These are phyloP conservation scores for Crepidotus variabilis DNA, from an alignment of 768 basidiomycete species.

Conservation along the genomic window DNA sequence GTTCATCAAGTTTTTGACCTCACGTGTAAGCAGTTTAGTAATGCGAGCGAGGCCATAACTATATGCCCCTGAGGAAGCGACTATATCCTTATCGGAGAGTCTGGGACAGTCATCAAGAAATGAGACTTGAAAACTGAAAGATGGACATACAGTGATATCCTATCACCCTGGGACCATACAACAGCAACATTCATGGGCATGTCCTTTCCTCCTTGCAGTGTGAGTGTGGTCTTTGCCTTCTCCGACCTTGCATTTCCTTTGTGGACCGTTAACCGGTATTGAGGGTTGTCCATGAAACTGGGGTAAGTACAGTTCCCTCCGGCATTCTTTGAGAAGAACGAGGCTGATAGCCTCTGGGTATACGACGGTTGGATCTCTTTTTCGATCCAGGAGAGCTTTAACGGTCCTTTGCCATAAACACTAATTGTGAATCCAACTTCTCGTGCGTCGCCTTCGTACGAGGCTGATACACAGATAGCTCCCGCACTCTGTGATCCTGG, in stretches of 20 bases:
- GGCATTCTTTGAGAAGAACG: conserved; percentile 64
- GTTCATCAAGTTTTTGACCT: conserved; percentile 12
- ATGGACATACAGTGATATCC: conserved; percentile 67
- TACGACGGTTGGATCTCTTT: conserved; percentile 33
- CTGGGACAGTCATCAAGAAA: conserved; percentile 23
- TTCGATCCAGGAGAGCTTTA: conserved; percentile 45
- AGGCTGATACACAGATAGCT: conserved; percentile 51
- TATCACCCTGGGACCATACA: conserved; percentile 72
- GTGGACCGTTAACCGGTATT: conserved; percentile 68
- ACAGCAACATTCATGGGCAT: conserved; percentile 70
- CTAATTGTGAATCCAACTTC: conserved; percentile 69
- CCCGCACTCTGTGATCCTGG: conserved; percentile 31
- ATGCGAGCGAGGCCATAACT: conserved; percentile 68
- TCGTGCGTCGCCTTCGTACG: conserved; percentile 63
- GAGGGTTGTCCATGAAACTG: conserved; percentile 88
- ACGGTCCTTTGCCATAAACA: conserved; percentile 42
- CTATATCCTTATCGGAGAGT: conserved; percentile 63
- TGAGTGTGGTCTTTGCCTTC: conserved; percentile 38
- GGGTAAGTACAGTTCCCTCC: conserved; percentile 83
- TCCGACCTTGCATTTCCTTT: conserved; percentile 18
- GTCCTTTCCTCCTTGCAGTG: conserved; percentile 55
- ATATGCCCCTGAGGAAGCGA: conserved; percentile 76
- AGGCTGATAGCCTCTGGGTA: conserved; percentile 46
- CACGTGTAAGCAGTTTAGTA: conserved; percentile 51
- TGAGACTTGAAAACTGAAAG: neutral